Conservation (phyloP, 2,329 filamentous ascomycete species). For the Sclerotinia trifoliorum region DNA sequence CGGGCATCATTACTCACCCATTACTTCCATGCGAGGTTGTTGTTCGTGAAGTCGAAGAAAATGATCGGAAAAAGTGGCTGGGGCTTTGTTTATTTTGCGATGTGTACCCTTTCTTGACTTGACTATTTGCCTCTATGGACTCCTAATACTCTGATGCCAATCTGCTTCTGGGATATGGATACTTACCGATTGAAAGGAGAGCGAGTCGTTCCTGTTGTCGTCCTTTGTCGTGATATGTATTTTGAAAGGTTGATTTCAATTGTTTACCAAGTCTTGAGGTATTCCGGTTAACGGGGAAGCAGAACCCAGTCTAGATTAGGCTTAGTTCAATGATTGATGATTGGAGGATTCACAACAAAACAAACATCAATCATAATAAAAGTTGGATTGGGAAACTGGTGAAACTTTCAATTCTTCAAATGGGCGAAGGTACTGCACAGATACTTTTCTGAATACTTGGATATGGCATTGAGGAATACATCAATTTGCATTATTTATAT, state of each 20-base stretch:
- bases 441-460: background rate
- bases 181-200: conserved; percentile 1
- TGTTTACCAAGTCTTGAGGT: conserved; percentile 23
- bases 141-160: background rate
- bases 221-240: conserved; percentile 21
- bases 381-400: background rate
- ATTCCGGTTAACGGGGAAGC: conserved; percentile 24
- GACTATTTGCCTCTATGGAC: background rate
- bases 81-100: conserved; percentile 33
- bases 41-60: conserved; percentile 16
- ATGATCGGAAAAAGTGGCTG: conserved; percentile 28
- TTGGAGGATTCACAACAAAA: conserved; percentile 17
- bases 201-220: conserved; percentile 12
- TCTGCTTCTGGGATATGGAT: conserved; percentile 16
- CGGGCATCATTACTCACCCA: conserved; percentile 33
- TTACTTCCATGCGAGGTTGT: conserved; percentile 27
- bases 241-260: conserved; percentile 23
- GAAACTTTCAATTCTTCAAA: background rate
- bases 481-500: conserved; percentile 12
- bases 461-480: background rate
- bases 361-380: conserved; percentile 15
- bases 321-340: conserved; percentile 8
- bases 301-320: conserved; percentile 12
- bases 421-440: background rate
- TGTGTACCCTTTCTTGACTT: conserved; percentile 11